Percentiles rank a stretch among this genome's conserved stretches.
Evolutionary conservation across 2,329 filamentous ascomycete genomes (phyloP).

Genomic region (Aspergillus pseudotamarii): DNA sequence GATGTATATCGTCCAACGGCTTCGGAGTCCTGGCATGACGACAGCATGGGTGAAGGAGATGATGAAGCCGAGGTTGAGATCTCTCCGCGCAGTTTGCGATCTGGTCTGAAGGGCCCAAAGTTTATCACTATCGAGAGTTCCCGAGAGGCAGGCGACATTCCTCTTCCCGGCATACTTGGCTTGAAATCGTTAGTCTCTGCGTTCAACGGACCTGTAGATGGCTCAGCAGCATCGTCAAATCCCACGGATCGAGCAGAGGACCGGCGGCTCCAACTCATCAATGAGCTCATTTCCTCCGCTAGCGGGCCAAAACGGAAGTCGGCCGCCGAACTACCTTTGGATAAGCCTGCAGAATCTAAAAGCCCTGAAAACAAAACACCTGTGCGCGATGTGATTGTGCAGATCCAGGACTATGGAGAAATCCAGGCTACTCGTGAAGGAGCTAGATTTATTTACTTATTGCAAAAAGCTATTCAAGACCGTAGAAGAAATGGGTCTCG

Average conservation of each 20-base stretch:
- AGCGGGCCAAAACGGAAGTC: conserved; percentile 14
- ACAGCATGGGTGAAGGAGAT: conserved; percentile 51
- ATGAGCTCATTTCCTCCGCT: conserved; percentile 37
- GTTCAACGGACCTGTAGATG: conserved; percentile 32
- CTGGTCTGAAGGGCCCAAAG: conserved; percentile 26
- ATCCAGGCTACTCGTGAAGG: conserved; percentile 71
- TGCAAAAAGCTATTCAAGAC: conserved; percentile 72
- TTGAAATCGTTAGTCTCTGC: conserved; percentile 38
- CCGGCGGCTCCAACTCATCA: conserved; percentile 38
- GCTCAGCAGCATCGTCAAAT: conserved; percentile 20
- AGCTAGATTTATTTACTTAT: conserved; percentile 66
- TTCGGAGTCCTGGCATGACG: conserved; percentile 39
- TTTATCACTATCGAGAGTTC: conserved; percentile 40
- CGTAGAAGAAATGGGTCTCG: conserved; percentile 71
- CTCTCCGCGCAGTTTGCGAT: conserved; percentile 23
- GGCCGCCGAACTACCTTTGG: conserved; percentile 9
- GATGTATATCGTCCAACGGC: conserved; percentile 52
- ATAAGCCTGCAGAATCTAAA: conserved; percentile 12
- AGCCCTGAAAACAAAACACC: conserved; percentile 12
- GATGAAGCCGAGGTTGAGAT: conserved; percentile 33
- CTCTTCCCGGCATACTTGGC: conserved; percentile 34
- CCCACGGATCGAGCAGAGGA: conserved; percentile 30
- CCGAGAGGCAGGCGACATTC: conserved; percentile 34
- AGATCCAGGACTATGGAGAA: conserved; percentile 79
- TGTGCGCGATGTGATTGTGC: conserved; percentile 64